Evolutionary conservation across 352 stramenopile genomes (phyloP), one percentile per base, ranked within the genome.

Genomic region (Pythium aphanidermatum): DNA sequence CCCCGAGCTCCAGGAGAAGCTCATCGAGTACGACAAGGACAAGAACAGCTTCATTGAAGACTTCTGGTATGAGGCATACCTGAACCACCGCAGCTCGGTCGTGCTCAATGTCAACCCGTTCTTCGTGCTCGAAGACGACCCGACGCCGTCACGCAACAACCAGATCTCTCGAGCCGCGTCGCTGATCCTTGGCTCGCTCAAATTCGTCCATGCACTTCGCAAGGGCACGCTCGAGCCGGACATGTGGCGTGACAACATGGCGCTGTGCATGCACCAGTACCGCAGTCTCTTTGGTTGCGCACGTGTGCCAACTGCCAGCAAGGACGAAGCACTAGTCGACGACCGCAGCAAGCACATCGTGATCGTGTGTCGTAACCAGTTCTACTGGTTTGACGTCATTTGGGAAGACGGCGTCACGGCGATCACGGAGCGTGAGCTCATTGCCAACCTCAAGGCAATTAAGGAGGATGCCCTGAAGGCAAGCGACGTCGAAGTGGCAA

Each of bases 21-120:
- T 92, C 39, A 69, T 86, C 11, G 65, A 68, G 36, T 90, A 92
- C 54, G 77, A 69, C 31, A 54, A 71, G 45, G 69, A 90, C 63
- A 86, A 89, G 60, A 66, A 70, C 42, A 84, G 66, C 29, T 92
- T 78, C 65, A 92, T 92, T 38, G 81, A 92, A 46, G 92, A 96
- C 60, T 98, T 98, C 65, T 98, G 95, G 93, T 95, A 92, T 56
- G 95, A 98, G 49, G 79, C 87, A 25, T 98, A 98, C 62, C 63
- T 98, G 6, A 93, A 90, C 55, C 86, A 92, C 39, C 83, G 95
- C 63, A 84, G 65, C 35, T 92, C 75, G 8, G 86, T 98, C 10
- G 92, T 98, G 43, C 74, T 98, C 36, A 98, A 98, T 60, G 76
- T 98, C 17, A 98, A 98, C 63, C 92, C 95, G 24, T 98, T 97